Percentiles rank a stretch among this genome's conserved stretches.
Conservation (phyloP, 257 asterid species). For the Plantago ovata region DNA sequence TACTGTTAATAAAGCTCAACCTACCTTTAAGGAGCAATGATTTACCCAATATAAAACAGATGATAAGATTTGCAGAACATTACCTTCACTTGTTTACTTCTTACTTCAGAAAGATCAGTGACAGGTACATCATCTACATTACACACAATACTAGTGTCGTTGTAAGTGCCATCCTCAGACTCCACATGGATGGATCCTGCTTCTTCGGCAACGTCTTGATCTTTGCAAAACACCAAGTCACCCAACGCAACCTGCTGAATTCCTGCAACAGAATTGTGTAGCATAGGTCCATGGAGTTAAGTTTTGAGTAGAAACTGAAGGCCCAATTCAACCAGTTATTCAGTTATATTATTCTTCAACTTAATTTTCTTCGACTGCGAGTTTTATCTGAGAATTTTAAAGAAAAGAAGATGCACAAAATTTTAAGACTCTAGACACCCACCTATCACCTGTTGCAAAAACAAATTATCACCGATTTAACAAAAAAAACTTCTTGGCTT, state of each 20-base stretch:
- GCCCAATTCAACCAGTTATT: background rate
- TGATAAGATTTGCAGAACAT: slow-evolving; percentile 5
- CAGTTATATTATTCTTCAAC: background rate
- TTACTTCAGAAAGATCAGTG: slow-evolving; percentile 50
- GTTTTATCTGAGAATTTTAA: background rate
- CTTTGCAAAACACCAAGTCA: slow-evolving; percentile 85
- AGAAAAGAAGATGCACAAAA: background rate
- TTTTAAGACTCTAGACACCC: no score
- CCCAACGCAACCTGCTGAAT: slow-evolving; percentile 65
- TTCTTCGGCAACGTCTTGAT: slow-evolving; percentile 39
- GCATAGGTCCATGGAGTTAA: background rate
- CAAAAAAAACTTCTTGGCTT: background rate
- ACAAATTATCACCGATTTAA: background rate
- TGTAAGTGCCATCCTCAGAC: slow-evolving; percentile 33
- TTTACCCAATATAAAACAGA: no score
- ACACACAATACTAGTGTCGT: slow-evolving; percentile 34
- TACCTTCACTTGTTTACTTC: slow-evolving; percentile 60
- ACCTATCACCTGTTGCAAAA: background rate
- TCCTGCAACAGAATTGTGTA: slow-evolving; percentile 42
- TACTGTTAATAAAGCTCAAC: no score
- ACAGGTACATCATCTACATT: slow-evolving; percentile 48
- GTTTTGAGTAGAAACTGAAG: slow-evolving; percentile 8
- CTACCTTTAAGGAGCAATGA: no score
- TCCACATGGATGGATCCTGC: slow-evolving; percentile 33
- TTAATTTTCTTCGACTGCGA: background rate